Evolutionary conservation across 2,329 filamentous ascomycete species (phyloP), one percentile per base, ranked within the genome.

Genomic region (Triangularia verruculosa): DNA sequence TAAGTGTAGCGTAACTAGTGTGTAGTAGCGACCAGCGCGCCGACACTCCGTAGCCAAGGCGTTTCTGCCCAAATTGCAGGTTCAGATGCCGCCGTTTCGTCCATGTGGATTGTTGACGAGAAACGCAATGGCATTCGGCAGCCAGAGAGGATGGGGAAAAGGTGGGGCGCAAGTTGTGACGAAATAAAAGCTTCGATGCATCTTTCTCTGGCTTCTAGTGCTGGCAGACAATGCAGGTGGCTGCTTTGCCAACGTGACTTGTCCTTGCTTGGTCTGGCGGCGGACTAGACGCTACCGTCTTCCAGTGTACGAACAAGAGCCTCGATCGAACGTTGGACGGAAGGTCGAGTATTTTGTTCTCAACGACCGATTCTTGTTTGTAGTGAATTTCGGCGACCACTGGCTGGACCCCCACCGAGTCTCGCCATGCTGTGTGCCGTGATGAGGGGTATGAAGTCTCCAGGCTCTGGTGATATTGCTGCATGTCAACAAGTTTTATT

Each of bases 91-190:
- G 13, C 57, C 15, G 57, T 59, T 59, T 52, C 56, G 56, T 43
- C 22, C 34, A 58, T 25, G 30, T 34, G 25, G 54, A 17, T 17
- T 28, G 24, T 15, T 13, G 20, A 30, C n/a, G 13, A 56, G 11
- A 34, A 34, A 30, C 25, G 27, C 27, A 22, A 15, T 57, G 17
- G 24, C 54, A 54, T 54, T 25, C 27, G 22, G 25, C 25, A 17
- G 20, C n/a, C 6, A 56, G 17, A 1, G 17, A 9, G 30, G 55
- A 57, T 30, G 28, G 55, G 17, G 11, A 13, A 51, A 59, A 12
- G 52, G 57, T 59, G 57, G 57, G 57, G 57, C 57, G 57, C 57
- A 59, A 59, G 57, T 59, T 58, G 56, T 15, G 28, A 47, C 3
- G 39, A 47, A 17, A 47, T 47, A 27, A 30, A 59, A 51, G 57